A percentile compares a stretch with the other conserved stretches of the same genome.
phyloP scores from a whole-genome alignment of 768 basidiomycete species.

The Sarcomyxa edulis region DNA sequence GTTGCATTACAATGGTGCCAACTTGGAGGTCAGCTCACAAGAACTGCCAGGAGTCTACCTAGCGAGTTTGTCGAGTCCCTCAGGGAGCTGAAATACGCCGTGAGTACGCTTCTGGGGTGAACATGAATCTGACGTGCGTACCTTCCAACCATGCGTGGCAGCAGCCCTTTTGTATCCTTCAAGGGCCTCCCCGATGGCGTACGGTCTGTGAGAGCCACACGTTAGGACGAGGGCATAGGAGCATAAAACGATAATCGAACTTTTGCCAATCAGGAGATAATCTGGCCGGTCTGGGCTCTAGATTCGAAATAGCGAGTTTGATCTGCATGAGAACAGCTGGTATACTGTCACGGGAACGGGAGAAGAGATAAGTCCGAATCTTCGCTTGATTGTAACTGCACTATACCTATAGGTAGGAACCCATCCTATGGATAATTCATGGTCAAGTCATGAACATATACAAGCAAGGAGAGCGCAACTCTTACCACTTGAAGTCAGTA shows the following conservation, averaged over 20 bases:
- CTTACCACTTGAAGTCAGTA: conserved; percentile 58
- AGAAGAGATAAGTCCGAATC: background rate
- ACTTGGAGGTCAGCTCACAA: too few relatives aligned
- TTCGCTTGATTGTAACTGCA: background rate
- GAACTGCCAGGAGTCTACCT: too few relatives aligned
- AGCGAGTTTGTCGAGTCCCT: too few relatives aligned
- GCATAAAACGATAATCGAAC: conserved; percentile 20
- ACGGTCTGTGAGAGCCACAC: conserved; percentile 26
- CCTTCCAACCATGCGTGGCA: conserved; percentile 58
- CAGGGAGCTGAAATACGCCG: too few relatives aligned
- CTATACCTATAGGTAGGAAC: conserved; percentile 61
- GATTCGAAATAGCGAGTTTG: conserved; percentile 62
- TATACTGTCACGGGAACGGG: conserved; percentile 23
- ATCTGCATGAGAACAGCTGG: conserved; percentile 58
- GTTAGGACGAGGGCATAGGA: too few relatives aligned
- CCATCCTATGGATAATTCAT: too few relatives aligned
- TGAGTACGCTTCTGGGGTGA: too few relatives aligned
- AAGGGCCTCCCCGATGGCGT: conserved; percentile 52
- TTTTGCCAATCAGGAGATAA: conserved; percentile 46
- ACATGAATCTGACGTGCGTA: conserved; percentile 18
- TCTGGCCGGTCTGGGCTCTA: conserved; percentile 59
- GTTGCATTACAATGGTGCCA: too few relatives aligned
- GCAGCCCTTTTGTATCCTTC: conserved; percentile 65
- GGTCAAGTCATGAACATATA: background rate
- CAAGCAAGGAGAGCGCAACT: background rate